Evolutionary conservation across 2,329 filamentous ascomycete genomes (phyloP).

Genomic region (Whalleya microplaca): DNA sequence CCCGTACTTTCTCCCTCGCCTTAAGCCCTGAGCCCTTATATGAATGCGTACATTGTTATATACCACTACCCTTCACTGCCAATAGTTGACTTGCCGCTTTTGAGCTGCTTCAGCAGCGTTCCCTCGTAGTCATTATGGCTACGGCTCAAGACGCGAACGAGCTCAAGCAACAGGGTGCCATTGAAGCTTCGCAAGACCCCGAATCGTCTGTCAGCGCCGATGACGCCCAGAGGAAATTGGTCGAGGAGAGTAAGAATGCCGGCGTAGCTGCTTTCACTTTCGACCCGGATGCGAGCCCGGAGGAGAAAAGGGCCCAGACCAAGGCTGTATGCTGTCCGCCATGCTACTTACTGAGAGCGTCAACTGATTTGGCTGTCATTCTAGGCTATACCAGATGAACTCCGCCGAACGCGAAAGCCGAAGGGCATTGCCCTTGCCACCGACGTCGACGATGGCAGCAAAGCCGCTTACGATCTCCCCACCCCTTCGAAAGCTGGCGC

Average conservation of each 20-base stretch:
- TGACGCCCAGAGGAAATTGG: constrained; percentile 72
- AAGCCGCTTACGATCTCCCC: constrained; percentile 76
- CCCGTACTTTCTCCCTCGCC: neutral
- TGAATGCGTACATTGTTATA: constrained; percentile 13
- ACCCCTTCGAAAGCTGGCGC: constrained; percentile 72
- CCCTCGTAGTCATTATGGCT: constrained; percentile 34
- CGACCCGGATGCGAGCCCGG: constrained; percentile 79
- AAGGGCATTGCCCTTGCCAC: constrained; percentile 74
- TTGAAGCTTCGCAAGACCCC: constrained; percentile 77
- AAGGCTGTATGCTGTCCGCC: constrained; percentile 63
- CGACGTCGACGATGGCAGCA: constrained; percentile 75
- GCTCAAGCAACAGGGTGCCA: constrained; percentile 79
- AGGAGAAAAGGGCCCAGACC: constrained; percentile 82
- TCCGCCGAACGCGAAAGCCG: constrained; percentile 63
- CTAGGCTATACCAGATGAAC: constrained; percentile 66
- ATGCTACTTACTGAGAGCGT: constrained; percentile 9
- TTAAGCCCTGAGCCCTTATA: neutral
- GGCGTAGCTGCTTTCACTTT: constrained; percentile 84
- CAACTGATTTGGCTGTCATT: constrained; percentile 16
- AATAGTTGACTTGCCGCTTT: constrained; percentile 4
- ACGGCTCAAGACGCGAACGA: constrained; percentile 54
- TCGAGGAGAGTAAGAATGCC: constrained; percentile 77
- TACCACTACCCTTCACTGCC: constrained; percentile 4
- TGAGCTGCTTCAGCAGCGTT: constrained; percentile 36
- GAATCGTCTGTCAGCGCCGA: constrained; percentile 68